Conservation (phyloP, 2,329 filamentous ascomycete species). For the Tolypocladium endophyticum region DNA sequence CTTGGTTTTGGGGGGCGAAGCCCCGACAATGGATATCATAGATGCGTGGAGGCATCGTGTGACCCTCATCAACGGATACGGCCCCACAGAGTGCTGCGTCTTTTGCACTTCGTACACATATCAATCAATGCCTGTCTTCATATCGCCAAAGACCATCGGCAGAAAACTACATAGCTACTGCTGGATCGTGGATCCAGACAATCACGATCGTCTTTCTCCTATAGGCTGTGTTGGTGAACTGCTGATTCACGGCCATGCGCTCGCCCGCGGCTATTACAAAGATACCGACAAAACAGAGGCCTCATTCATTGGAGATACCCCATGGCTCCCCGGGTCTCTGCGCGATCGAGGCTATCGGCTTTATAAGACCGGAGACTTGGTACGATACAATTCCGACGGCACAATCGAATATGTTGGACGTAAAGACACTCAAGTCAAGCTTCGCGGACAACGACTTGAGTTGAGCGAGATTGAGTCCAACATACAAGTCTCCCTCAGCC, state of each 20-base stretch:
- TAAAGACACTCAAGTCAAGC: slow-evolving; percentile 7
- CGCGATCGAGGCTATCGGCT: not conserved
- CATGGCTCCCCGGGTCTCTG: not conserved
- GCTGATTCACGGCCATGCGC: slow-evolving; percentile 4
- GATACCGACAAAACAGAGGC: slow-evolving; percentile 1
- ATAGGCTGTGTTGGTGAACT: slow-evolving; percentile 5
- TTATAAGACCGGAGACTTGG: slow-evolving; percentile 10
- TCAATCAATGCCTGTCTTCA: not conserved
- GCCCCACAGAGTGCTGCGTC: slow-evolving; percentile 4
- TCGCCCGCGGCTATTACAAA: slow-evolving; percentile 3
- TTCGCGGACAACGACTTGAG: slow-evolving; percentile 10
- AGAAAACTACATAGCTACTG: not conserved
- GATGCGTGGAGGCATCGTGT: slow-evolving; percentile 2
- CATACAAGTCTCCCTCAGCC: not conserved
- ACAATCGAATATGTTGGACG: slow-evolving; percentile 7
- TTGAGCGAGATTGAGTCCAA: slow-evolving; percentile 7
- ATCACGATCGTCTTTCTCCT: slow-evolving; percentile 1
- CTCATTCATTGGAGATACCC: not conserved
- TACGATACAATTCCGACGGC: slow-evolving; percentile 6
- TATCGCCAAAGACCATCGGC: slow-evolving; percentile 2
- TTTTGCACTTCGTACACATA: not conserved
- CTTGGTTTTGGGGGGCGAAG: slow-evolving; percentile 5
- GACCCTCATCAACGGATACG: slow-evolving; percentile 6
- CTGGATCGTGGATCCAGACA: slow-evolving; percentile 2
- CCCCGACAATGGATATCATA: slow-evolving; percentile 1